Evolutionary conservation across 1,139 yeast species (phyloP).

Genomic region (Kodamaea sp.): DNA sequence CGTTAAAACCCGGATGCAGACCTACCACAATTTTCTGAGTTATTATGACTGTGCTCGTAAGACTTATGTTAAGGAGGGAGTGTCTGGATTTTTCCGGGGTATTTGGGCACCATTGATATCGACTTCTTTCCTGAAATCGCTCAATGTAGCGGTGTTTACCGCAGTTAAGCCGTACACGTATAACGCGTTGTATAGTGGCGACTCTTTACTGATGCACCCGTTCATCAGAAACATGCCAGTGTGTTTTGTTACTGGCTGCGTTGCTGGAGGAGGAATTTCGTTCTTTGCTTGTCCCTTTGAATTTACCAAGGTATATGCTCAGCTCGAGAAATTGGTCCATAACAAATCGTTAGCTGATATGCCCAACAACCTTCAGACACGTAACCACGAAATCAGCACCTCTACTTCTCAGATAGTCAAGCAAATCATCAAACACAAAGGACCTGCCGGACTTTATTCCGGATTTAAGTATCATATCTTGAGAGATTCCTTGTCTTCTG

Average conservation of each 20-base stretch:
- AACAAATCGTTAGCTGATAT: slow-evolving; percentile 18
- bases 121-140: slow-evolving; percentile 63
- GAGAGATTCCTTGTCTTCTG: slow-evolving; percentile 73
- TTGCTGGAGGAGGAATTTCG: slow-evolving; percentile 68
- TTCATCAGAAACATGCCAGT: slow-evolving; percentile 62
- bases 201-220: slow-evolving; percentile 25
- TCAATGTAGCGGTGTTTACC: slow-evolving; percentile 69
- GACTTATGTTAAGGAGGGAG: slow-evolving; percentile 64
- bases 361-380: slow-evolving; percentile 3
- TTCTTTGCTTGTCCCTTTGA: slow-evolving; percentile 83
- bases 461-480: slow-evolving; percentile 68
- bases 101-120: slow-evolving; percentile 70
- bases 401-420: slow-evolving; percentile 43
- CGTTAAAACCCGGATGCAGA: slow-evolving; percentile 81
- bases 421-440: slow-evolving; percentile 58
- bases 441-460: slow-evolving; percentile 65
- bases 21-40: slow-evolving; percentile 59
- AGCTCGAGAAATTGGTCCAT: slow-evolving; percentile 56
- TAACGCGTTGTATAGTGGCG: slow-evolving; percentile 22
- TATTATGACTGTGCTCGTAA: slow-evolving; percentile 59
- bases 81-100: slow-evolving; percentile 75
- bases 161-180: slow-evolving; percentile 52
- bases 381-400: slow-evolving; percentile 7
- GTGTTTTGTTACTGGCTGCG: slow-evolving; percentile 62
- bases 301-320: slow-evolving; percentile 79